Percentiles rank a stretch among this genome's conserved stretches.
phyloP scores from a whole-genome alignment of 768 basidiomycete species.

The Boletus rubropictus region DNA sequence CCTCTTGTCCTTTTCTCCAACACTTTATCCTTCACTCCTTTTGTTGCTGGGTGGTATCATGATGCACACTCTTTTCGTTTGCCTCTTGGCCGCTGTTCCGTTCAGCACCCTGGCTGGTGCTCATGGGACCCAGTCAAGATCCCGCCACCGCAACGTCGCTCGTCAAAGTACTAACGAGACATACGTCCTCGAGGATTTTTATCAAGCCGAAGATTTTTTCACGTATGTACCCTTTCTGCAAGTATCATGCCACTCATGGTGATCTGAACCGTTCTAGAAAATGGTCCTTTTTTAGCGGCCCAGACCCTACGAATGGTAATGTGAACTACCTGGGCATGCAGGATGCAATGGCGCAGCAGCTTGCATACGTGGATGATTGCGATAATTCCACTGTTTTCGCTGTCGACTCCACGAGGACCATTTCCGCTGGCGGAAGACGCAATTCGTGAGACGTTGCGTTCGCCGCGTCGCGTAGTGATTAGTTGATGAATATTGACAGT shows the following conservation, averaged over 20 bases:
- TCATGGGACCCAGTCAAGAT: constrained; percentile 19
- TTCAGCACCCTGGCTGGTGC: constrained; percentile 36
- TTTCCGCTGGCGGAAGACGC: constrained; percentile 50
- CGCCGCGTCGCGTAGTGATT: not conserved
- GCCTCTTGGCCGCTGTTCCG: constrained; percentile 29
- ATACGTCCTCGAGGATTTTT: constrained; percentile 37
- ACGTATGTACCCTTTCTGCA: constrained; percentile 37
- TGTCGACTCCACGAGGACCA: constrained; percentile 50
- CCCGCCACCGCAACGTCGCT: constrained; percentile 27
- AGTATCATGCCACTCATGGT: not conserved
- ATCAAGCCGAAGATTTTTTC: constrained; percentile 52
- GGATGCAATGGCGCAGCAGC: constrained; percentile 45
- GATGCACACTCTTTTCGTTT: constrained; percentile 32
- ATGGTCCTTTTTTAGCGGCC: constrained; percentile 59
- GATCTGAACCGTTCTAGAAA: constrained; percentile 35
- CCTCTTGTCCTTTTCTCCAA: not conserved
- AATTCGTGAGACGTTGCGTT: constrained; percentile 36
- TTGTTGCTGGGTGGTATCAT: constrained; percentile 5
- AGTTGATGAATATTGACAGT: constrained; percentile 28
- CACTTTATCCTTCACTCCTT: constrained; percentile 8
- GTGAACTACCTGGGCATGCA: constrained; percentile 53
- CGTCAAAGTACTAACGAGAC: constrained; percentile 23
- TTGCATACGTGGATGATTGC: constrained; percentile 54
- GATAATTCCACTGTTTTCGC: constrained; percentile 55
- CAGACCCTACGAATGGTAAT: constrained; percentile 66